Evolutionary conservation across 768 basidiomycete species (phyloP).

Genomic region (Gelatoporia subvermispora): DNA sequence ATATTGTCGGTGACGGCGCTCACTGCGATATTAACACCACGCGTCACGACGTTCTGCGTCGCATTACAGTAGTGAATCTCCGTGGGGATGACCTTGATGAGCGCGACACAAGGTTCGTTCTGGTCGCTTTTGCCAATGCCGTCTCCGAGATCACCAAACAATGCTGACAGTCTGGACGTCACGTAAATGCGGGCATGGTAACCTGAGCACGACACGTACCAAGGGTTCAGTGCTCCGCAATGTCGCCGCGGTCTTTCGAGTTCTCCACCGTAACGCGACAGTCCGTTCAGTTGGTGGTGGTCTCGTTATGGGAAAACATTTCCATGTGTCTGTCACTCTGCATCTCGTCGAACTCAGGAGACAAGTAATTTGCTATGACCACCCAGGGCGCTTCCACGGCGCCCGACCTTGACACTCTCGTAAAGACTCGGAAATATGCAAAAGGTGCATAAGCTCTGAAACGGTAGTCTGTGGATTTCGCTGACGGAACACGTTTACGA

Average conservation of each 20-base stretch:
- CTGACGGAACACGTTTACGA: too few species aligned
- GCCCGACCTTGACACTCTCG: too few species aligned
- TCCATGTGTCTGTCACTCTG: conserved; percentile 74
- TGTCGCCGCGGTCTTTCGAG: conserved; percentile 53
- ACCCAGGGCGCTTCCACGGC: conserved; percentile 54
- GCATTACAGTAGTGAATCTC: conserved; percentile 82
- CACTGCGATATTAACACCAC: conserved; percentile 54
- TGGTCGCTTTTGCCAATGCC: conserved; percentile 82
- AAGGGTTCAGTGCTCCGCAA: conserved; percentile 59
- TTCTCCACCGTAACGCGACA: conserved; percentile 70
- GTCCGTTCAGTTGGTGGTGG: conserved; percentile 75
- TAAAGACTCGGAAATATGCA: too few species aligned
- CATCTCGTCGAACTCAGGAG: conserved; percentile 74
- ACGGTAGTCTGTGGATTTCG: too few species aligned
- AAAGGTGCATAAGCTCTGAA: too few species aligned
- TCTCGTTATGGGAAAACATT: conserved; percentile 67
- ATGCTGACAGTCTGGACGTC: conserved; percentile 52
- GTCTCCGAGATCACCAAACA: conserved; percentile 86
- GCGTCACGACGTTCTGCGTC: conserved; percentile 52
- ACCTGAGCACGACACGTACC: conserved; percentile 29
- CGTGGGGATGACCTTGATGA: conserved; percentile 75
- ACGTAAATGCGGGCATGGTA: not conserved
- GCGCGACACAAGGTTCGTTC: conserved; percentile 71
- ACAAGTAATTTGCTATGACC: conserved; percentile 71
- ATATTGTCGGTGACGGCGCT: conserved; percentile 57